Evolutionary conservation across 257 asterid genomes (phyloP).

Genomic region (Lantana camara): DNA sequence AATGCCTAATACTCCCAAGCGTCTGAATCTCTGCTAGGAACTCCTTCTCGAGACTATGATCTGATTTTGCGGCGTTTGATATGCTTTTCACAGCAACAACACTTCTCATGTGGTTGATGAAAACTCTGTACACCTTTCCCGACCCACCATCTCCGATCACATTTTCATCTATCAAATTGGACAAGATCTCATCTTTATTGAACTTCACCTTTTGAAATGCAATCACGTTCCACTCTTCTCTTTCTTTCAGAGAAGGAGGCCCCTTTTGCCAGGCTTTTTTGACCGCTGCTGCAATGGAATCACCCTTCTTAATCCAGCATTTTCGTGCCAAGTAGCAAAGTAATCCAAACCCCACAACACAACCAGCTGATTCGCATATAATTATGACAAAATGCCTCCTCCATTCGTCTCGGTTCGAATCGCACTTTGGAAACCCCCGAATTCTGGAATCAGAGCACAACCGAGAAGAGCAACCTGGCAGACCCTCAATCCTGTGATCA

Average conservation of each 20-base stretch:
- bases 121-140: no score
- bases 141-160: no score
- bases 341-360: constrained; percentile 26
- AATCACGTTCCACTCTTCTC: constrained; percentile 26
- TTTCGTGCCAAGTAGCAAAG: constrained; percentile 22
- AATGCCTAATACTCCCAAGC: no score
- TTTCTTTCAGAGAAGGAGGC: neutral
- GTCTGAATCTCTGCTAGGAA: no score
- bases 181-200: no score
- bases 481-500: constrained; percentile 1
- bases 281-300: no score
- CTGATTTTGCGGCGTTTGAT: no score
- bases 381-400: constrained; percentile 10
- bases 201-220: no score
- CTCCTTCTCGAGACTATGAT: no score
- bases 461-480: constrained; percentile 24
- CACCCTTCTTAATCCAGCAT: constrained; percentile 27
- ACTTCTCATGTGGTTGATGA: no score
- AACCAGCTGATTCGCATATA: constrained; percentile 1
- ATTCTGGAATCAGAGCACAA: constrained; percentile 22
- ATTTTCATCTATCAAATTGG: no score
- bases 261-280: neutral
- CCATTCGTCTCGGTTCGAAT: neutral
- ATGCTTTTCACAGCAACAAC: no score
- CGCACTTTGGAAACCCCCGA: constrained; percentile 13